A percentile compares a stretch with the other conserved stretches of the same genome.
Evolutionary conservation across 345 rosid species (phyloP).

Genomic region (Garcia nutans): DNA sequence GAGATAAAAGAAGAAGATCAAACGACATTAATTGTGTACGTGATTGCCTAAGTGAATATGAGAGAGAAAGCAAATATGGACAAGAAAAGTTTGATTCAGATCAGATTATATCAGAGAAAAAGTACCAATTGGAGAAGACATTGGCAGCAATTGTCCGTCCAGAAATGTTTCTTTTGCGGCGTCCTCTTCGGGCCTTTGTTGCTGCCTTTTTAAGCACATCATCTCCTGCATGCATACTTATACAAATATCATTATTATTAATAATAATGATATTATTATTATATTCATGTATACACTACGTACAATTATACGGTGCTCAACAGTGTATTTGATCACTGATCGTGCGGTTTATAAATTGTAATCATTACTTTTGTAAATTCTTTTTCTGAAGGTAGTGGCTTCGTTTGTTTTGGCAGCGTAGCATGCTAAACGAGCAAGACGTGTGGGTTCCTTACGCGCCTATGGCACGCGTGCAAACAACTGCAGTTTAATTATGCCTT

Average conservation of each 20-base stretch:
- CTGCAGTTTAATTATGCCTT: not conserved
- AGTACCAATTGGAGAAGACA: not conserved
- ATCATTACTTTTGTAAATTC: not conserved
- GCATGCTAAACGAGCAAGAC: not conserved
- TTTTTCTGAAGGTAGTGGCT: not conserved
- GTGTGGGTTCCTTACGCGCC: not conserved
- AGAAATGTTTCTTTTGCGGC: conserved; percentile 20
- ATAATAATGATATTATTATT: too few relatives aligned
- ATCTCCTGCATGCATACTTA: conserved; percentile 16
- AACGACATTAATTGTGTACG: not conserved
- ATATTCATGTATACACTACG: too few relatives aligned
- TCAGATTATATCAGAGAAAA: not conserved
- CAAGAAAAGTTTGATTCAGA: not conserved
- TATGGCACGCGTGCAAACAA: not conserved
- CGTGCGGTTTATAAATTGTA: not conserved
- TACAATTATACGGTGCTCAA: too few relatives aligned
- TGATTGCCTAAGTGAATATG: too few relatives aligned
- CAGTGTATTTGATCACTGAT: not conserved
- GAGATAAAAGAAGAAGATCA: conserved; percentile 2
- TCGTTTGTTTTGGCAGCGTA: not conserved
- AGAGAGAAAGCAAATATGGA: not conserved
- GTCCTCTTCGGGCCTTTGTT: conserved; percentile 19
- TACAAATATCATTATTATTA: not conserved
- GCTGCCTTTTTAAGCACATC: conserved; percentile 26
- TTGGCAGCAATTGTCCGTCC: conserved; percentile 21